phyloP scores from a whole-genome alignment of 1,139 yeast genomes.

The Sugiyamaella paludigena region DNA sequence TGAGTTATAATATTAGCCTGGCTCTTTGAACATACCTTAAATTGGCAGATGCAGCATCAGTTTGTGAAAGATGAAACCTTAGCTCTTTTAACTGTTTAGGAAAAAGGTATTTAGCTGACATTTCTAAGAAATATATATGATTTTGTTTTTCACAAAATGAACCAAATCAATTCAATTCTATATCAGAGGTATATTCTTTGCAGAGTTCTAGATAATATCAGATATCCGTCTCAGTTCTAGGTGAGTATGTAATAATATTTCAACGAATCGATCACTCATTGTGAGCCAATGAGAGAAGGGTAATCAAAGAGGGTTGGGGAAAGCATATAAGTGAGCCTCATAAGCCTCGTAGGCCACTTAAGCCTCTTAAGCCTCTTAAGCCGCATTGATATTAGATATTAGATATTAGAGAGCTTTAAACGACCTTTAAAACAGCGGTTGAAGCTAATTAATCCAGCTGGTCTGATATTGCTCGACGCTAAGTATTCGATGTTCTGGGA shows the following conservation, averaged over 20 bases:
- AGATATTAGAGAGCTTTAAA: too few relatives aligned
- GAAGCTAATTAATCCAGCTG: too few relatives aligned
- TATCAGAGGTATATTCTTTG: too few relatives aligned
- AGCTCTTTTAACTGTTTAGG: slow-evolving; percentile 70
- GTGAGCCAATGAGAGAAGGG: slow-evolving; percentile 8
- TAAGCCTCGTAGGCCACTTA: too few relatives aligned
- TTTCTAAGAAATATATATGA: too few relatives aligned
- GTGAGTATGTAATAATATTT: not conserved
- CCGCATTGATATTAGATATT: too few relatives aligned
- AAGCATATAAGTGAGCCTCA: too few relatives aligned
- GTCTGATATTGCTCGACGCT: too few relatives aligned
- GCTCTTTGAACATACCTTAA: slow-evolving; percentile 42
- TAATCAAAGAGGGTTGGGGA: slow-evolving; percentile 8
- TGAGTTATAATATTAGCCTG: not conserved
- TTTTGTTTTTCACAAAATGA: not conserved
- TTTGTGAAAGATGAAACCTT: slow-evolving; percentile 76
- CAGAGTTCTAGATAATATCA: too few relatives aligned
- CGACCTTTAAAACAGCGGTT: too few relatives aligned
- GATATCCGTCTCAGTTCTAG: not conserved
- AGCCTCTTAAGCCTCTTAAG: too few relatives aligned
- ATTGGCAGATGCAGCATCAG: slow-evolving; percentile 66
- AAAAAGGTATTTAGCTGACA: slow-evolving; percentile 57
- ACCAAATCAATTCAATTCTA: not conserved
- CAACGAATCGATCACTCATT: not conserved
- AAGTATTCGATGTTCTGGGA: too few relatives aligned